phyloP scores from a whole-genome alignment of 306 rosid species.

The Citrullus amarus region DNA sequence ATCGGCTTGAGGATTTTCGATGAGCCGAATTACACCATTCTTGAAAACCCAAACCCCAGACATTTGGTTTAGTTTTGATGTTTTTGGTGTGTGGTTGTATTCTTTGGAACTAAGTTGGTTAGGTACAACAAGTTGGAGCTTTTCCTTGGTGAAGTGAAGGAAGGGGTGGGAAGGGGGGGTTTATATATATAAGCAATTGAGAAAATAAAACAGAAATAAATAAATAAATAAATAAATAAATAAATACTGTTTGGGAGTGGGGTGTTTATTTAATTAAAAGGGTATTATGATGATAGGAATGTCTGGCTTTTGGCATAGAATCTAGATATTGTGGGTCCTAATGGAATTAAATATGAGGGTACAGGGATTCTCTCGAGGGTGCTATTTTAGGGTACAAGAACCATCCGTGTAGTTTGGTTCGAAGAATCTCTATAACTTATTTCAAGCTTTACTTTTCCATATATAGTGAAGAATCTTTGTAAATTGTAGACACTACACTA shows the following conservation, averaged over 20 bases:
- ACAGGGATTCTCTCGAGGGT: constrained; percentile 31
- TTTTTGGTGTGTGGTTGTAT: background rate
- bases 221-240: background rate
- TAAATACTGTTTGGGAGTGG: constrained; percentile 34
- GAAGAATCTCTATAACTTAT: constrained; percentile 31
- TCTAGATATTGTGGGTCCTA: constrained; percentile 67
- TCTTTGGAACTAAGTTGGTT: too few relatives aligned
- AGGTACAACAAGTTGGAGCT: too few relatives aligned
- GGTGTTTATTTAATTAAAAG: constrained; percentile 10
- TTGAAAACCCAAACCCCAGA: constrained; percentile 87
- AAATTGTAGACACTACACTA: constrained; percentile 13
- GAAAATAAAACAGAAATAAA: constrained; percentile 33
- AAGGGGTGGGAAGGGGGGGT: constrained; percentile 13
- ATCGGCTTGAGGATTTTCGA: constrained; percentile 62
- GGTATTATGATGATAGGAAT: constrained; percentile 12
- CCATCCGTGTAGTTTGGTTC: constrained; percentile 30
- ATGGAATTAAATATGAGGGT: constrained; percentile 23
- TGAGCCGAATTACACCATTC: constrained; percentile 56
- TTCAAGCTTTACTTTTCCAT: constrained; percentile 8
- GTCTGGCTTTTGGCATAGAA: constrained; percentile 57
- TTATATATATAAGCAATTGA: constrained; percentile 37
- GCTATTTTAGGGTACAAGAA: constrained; percentile 34
- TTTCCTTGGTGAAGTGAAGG: constrained; percentile 16
- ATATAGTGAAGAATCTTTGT: constrained; percentile 12
- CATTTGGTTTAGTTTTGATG: constrained; percentile 22